A percentile compares a stretch with the other conserved stretches of the same genome.
These are phyloP conservation scores for Crithidia expoeki DNA, from an alignment of 208 protist genomes.

Conservation along the genomic window DNA sequence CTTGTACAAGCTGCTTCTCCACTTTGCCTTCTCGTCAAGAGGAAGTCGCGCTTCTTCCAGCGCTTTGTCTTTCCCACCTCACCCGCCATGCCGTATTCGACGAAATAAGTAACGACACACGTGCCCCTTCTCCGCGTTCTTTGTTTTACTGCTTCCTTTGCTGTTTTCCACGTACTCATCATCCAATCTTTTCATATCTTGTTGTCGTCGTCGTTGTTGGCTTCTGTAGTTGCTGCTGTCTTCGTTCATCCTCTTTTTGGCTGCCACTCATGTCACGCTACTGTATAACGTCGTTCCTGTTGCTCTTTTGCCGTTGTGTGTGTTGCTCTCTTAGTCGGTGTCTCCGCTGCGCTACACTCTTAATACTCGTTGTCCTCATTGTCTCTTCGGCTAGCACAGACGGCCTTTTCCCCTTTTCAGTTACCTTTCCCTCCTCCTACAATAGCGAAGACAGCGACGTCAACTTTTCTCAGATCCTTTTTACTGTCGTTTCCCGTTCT, in stretches of 20 bases:
- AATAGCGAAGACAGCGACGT: too few relatives aligned
- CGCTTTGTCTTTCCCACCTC: constrained; percentile 8
- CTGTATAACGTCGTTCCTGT: constrained; percentile 2
- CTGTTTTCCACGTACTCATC: too few relatives aligned
- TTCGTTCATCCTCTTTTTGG: not conserved
- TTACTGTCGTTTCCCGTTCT: too few relatives aligned
- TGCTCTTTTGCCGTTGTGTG: constrained; percentile 3
- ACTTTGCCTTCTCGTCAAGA: not conserved
- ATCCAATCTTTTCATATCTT: not conserved
- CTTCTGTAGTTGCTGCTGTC: not conserved
- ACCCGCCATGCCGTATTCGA: constrained; percentile 1
- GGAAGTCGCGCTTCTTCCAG: not conserved
- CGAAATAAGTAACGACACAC: not conserved
- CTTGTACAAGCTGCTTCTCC: not conserved
- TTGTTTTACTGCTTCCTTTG: not conserved
- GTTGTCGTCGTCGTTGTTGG: constrained; percentile 3
- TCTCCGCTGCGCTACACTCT: too few relatives aligned
- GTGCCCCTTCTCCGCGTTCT: not conserved
- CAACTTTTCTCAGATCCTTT: too few relatives aligned
- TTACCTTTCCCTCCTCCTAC: too few relatives aligned
- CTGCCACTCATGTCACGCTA: too few relatives aligned
- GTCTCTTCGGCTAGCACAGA: too few relatives aligned
- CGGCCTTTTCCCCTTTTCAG: constrained; percentile 13
- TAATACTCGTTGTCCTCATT: too few relatives aligned
- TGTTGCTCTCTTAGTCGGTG: not conserved